Conservation (phyloP, 2,329 filamentous ascomycete genomes). For the Cercospora canescens region DNA sequence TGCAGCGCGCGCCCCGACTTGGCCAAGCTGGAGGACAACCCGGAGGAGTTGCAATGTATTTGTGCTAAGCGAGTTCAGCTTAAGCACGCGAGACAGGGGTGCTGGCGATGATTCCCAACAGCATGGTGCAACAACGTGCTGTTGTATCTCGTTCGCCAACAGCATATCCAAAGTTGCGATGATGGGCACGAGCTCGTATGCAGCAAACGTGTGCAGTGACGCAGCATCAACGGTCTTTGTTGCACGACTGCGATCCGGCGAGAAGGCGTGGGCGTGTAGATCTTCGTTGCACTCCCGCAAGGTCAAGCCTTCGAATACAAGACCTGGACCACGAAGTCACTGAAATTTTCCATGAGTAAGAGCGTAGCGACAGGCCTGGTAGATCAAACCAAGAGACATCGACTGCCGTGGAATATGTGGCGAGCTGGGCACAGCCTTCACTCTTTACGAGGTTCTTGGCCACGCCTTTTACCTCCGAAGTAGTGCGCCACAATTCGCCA, state of each 20-base stretch:
- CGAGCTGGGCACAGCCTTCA: background rate
- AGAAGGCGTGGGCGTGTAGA: background rate
- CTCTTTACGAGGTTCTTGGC: background rate
- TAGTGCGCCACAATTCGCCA: background rate
- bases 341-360: background rate
- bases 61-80: slow-evolving; percentile 5
- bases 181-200: background rate
- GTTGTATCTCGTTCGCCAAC: background rate
- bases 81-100: slow-evolving; percentile 1
- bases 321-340: background rate
- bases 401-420: background rate
- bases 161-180: background rate
- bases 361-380: too few species aligned
- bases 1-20: background rate
- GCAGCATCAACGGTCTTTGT: background rate
- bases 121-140: background rate
- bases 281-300: background rate
- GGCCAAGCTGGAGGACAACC: background rate
- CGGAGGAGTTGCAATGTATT: background rate
- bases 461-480: too few species aligned
- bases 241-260: background rate
- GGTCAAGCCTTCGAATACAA: background rate
- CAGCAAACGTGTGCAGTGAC: background rate
- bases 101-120: background rate
- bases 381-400: background rate